Conservation (phyloP, 805 yeast genomes). For the Lipomyces sp. region DNA sequence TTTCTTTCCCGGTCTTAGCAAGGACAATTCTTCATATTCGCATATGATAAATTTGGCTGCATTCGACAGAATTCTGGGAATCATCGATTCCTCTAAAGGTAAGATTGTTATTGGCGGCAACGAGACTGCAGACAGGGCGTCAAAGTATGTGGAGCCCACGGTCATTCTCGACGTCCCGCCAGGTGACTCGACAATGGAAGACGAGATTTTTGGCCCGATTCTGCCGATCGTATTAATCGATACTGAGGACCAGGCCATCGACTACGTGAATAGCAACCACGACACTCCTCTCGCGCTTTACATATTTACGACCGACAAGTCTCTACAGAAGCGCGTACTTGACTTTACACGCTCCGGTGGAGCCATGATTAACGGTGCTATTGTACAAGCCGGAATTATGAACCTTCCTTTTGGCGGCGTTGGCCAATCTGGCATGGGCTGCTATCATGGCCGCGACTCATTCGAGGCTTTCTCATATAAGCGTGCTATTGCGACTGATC, state of each 20-base stretch:
- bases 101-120: conserved; percentile 42
- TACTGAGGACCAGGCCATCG: conserved; percentile 52
- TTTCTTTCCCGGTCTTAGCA: conserved; percentile 52
- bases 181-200: conserved; percentile 72
- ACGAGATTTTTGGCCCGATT: conserved; percentile 84
- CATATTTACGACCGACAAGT: conserved; percentile 57
- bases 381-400: conserved; percentile 69
- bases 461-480: conserved; percentile 76
- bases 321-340: conserved; percentile 57
- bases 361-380: conserved; percentile 67
- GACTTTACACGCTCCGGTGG: conserved; percentile 72
- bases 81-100: conserved; percentile 48
- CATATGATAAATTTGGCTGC: conserved; percentile 66
- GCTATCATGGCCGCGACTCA: conserved; percentile 76
- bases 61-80: conserved; percentile 52
- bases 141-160: conserved; percentile 72
- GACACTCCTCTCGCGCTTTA: conserved; percentile 86
- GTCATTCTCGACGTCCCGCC: conserved; percentile 65
- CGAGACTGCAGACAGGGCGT: conserved; percentile 40
- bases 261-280: conserved; percentile 48
- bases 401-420: conserved; percentile 90
- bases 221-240: conserved; percentile 70
- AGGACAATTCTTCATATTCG: conserved; percentile 52
- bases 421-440: conserved; percentile 82
- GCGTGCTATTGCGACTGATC: conserved; percentile 68